A percentile compares a stretch with the other conserved stretches of the same genome.
Conservation (phyloP, 805 yeast genomes). For the Clavispora asparagi region DNA sequence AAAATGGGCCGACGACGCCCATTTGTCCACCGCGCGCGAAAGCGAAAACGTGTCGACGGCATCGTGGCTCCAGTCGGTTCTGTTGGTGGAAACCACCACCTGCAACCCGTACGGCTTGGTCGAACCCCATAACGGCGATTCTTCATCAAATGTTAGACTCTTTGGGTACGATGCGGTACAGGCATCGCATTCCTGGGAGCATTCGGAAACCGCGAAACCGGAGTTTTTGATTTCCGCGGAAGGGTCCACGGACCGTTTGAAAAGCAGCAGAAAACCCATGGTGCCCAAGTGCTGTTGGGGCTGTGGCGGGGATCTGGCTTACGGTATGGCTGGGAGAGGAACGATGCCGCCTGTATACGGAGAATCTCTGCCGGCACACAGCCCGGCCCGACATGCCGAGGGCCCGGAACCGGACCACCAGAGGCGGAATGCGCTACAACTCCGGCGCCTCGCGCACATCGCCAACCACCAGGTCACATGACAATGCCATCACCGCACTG, state of each 20-base stretch:
- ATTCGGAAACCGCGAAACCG: slow-evolving; percentile 37
- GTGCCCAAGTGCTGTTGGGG: neutral
- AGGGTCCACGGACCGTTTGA: slow-evolving; percentile 9
- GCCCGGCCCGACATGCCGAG: too few relatives aligned
- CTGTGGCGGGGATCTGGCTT: too few relatives aligned
- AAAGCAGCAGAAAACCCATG: slow-evolving; percentile 11
- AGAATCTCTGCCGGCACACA: too few relatives aligned
- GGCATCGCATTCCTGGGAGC: slow-evolving; percentile 48
- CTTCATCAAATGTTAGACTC: slow-evolving; percentile 34
- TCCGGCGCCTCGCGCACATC: neutral
- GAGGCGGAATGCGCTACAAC: neutral
- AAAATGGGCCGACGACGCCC: slow-evolving; percentile 20
- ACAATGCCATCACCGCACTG: slow-evolving; percentile 6
- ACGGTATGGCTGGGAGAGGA: too few relatives aligned
- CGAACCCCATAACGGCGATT: slow-evolving; percentile 58
- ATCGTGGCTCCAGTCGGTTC: slow-evolving; percentile 78
- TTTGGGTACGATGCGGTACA: slow-evolving; percentile 54
- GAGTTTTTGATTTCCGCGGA: slow-evolving; percentile 8
- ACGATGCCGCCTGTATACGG: too few relatives aligned
- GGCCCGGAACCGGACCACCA: too few relatives aligned
- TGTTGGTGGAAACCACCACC: slow-evolving; percentile 77
- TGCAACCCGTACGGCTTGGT: slow-evolving; percentile 69
- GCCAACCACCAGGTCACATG: slow-evolving; percentile 2
- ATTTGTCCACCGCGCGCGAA: slow-evolving; percentile 39
- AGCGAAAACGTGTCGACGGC: slow-evolving; percentile 47